Percentiles rank a stretch among this genome's conserved stretches.
phyloP scores from a whole-genome alignment of 768 basidiomycete genomes.

The Leccinum obscurum region DNA sequence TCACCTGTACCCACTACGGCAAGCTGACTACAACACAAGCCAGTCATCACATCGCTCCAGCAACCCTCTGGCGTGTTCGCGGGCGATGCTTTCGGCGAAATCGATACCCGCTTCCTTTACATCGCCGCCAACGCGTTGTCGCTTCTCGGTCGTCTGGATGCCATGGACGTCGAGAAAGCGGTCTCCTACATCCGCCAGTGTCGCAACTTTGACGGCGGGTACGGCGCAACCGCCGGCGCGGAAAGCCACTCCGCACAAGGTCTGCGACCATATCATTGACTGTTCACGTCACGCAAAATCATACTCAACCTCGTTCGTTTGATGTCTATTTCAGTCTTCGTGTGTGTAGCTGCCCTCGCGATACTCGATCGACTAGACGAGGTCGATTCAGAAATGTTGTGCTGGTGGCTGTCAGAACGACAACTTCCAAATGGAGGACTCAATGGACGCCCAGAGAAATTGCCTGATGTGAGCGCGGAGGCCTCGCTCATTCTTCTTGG shows the following conservation, averaged over 20 bases:
- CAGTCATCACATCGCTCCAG: conserved; percentile 85
- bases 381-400: conserved; percentile 76
- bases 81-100: conserved; percentile 90
- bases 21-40: neutral
- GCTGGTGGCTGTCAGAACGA: conserved; percentile 93
- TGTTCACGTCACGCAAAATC: neutral
- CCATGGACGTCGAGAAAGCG: conserved; percentile 66
- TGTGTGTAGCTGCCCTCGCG: conserved; percentile 83
- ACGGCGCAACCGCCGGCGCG: conserved; percentile 79
- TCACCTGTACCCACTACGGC: conserved; percentile 1
- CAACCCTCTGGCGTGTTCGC: conserved; percentile 86
- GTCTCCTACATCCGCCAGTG: conserved; percentile 74
- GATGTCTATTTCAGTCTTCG: conserved; percentile 62
- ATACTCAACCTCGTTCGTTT: neutral
- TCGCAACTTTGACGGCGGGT: conserved; percentile 95
- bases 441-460: conserved; percentile 96
- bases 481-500: neutral
- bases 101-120: conserved; percentile 88
- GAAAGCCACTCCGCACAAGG: conserved; percentile 95
- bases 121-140: conserved; percentile 84
- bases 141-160: conserved; percentile 71
- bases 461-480: conserved; percentile 81
- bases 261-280: conserved; percentile 29
- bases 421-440: conserved; percentile 92
- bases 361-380: conserved; percentile 83